Evolutionary conservation across 306 rosid genomes (phyloP), one percentile per base, ranked within the genome.

Genomic region (Datisca glomerata): DNA sequence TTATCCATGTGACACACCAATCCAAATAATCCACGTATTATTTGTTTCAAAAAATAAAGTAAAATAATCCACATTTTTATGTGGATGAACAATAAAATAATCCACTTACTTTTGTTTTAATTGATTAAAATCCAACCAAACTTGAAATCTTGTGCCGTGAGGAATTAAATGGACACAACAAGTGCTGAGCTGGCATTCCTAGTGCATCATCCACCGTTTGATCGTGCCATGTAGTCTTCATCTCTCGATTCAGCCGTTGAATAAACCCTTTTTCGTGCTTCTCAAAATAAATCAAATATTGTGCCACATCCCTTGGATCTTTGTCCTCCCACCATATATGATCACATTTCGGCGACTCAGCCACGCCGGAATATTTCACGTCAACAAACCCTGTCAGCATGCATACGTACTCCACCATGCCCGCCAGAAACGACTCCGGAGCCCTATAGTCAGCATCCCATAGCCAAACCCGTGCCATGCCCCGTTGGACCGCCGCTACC

Each of bases 151-250:
- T n/a, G n/a, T n/a, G n/a, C n/a, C n/a, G n/a, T n/a, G n/a, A n/a
- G n/a, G n/a, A n/a, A n/a, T n/a, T n/a, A n/a, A n/a, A n/a, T n/a
- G n/a, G n/a, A n/a, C n/a, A n/a, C n/a, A n/a, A 29, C 12, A 29
- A 29, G 12, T 29, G 42, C 48, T 49, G 50, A 27, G 22, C 35
- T 24, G 76, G 42, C 23, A 65, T 12, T 2, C 78, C 79, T 15
- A 74, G 21, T 18, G 63, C 63, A 43, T 70, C 75, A 33, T 60
- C 78, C 18, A 63, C 68, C 47, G 59, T 49, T 33, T 9, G 39
- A 60, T 72, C 72, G 4, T 64, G 63, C 83, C 93, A 85, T 62
- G 72, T 64, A 40, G 68, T 61, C 17, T 16, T 67, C 73, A 81
- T 6, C 3, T 54, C 78, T 47, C 50, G 57, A 47, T 75, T 81